Evolutionary conservation across 140 eudicot genomes (phyloP).

Genomic region (Erigeron philadelphicus): DNA sequence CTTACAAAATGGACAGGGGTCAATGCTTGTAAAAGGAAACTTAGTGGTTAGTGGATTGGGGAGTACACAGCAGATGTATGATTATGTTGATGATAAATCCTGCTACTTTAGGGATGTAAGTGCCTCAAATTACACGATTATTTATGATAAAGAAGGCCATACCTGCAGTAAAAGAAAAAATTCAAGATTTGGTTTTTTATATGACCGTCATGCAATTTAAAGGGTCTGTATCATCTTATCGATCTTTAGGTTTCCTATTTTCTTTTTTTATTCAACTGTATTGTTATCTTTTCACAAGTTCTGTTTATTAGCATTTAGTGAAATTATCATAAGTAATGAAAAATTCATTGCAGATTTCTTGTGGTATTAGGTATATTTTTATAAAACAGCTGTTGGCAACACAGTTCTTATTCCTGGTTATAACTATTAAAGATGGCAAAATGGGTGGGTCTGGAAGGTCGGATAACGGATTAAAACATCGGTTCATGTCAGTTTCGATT

Average conservation of each 20-base stretch:
- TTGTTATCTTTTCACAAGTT: conserved; percentile 6
- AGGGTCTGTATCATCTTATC: neutral
- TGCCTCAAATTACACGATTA: conserved; percentile 73
- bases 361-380: neutral
- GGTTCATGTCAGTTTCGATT: neutral
- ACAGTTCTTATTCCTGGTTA: conserved; percentile 8
- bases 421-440: neutral
- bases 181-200: conserved; percentile 17
- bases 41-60: conserved; percentile 62
- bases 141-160: conserved; percentile 53
- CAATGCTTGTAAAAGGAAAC: conserved; percentile 53
- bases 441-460: neutral
- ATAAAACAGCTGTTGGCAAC: conserved; percentile 11
- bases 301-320: conserved; percentile 1
- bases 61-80: conserved; percentile 59
- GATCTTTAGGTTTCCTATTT: neutral
- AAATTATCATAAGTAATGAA: neutral
- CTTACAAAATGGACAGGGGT: conserved; percentile 53
- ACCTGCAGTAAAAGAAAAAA: conserved; percentile 34
- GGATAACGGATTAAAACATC: neutral
- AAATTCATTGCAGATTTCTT: neutral
- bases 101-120: conserved; percentile 75
- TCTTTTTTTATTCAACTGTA: conserved; percentile 15
- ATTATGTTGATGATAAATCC: conserved; percentile 33
- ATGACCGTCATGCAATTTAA: conserved; percentile 17